Base-by-base conservation (phyloP, 176 grass and related monocot genomes). In the Dendrocalamus sinicus region DNA sequence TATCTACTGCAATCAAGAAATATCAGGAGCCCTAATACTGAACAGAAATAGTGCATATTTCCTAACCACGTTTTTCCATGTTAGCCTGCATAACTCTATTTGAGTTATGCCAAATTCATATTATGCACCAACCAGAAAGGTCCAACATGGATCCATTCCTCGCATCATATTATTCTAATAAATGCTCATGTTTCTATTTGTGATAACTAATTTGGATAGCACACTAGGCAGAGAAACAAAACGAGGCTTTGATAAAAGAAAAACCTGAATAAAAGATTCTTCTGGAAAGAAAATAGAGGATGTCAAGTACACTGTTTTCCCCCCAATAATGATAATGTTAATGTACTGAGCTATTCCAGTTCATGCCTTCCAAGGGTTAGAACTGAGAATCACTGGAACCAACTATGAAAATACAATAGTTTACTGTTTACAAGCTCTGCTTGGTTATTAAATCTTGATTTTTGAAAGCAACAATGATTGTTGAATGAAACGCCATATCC, bases 381-480 rank as follows among this genome's bases (percentile, higher is more conserved):
- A 60, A 60, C 44, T 24, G 54, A 45, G 47, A 83, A 17, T 32
- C 4, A 22, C n/a, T 73, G 26, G 55, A 64, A 54, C 2, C 19
- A 37, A 63, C 74, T 54, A 77, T 13, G 26, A 16, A 71, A 70
- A 78, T 22, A 46, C 12, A 43, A 41, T 43, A 62, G 9, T 70
- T 61, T 15, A 44, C n/a, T 14, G 3, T 24, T 72, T 60, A 72
- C 20, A 51, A 46, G 45, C 44, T 51, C 70, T 20, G 40, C 19
- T 60, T 60, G 68, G 39, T 51, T 63, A 83, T 58, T 53, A 72
- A 61, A 26, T 70, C 26, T 88, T 65, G 19, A 75, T 74, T 71
- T 73, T 46, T 7, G 10, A 57, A 24, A 22, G 5, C 48, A 75
- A 35, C 26, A 1, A 16, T 75, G 17, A 76, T 23, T 61, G 48